Evolutionary conservation across 1,139 yeast genomes (phyloP).

Genomic region (Pichia cactophila): DNA sequence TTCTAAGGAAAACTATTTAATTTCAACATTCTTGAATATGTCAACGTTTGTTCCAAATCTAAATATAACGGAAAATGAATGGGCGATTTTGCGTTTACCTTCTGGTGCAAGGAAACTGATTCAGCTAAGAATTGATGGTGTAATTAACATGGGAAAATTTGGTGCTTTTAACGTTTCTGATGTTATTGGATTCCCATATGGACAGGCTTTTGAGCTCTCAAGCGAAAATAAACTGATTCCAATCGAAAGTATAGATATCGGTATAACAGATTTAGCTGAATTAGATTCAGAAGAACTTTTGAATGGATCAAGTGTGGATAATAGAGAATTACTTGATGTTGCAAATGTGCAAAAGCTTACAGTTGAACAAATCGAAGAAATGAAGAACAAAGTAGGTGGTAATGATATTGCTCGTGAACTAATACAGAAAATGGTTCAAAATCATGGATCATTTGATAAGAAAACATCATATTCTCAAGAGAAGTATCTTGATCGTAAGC

Average conservation of each 20-base stretch:
- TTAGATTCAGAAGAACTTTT: constrained; percentile 21
- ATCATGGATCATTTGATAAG: constrained; percentile 81
- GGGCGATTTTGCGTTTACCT: constrained; percentile 69
- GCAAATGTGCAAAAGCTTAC: constrained; percentile 75
- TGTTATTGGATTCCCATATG: constrained; percentile 74
- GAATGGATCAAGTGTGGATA: constrained; percentile 39
- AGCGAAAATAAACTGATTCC: constrained; percentile 50
- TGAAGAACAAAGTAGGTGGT: constrained; percentile 61
- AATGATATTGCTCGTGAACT: constrained; percentile 70
- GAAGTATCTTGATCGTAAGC: constrained; percentile 84
- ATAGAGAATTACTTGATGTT: constrained; percentile 62
- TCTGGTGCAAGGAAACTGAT: constrained; percentile 72
- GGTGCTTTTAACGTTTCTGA: constrained; percentile 75
- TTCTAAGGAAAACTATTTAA: neutral
- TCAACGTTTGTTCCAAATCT: constrained; percentile 23
- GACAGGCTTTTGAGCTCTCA: constrained; percentile 80
- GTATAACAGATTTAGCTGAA: constrained; percentile 14
- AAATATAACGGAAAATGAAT: constrained; percentile 35
- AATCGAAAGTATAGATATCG: constrained; percentile 32
- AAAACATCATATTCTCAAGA: constrained; percentile 88
- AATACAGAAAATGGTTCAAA: constrained; percentile 71
- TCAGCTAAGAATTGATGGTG: constrained; percentile 50
- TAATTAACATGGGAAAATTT: constrained; percentile 78
- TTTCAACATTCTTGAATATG: neutral
- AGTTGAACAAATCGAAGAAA: constrained; percentile 68